Percentiles rank a stretch among this genome's conserved stretches.
These are phyloP conservation scores for Posidonia oceanica DNA, from an alignment of 116 monocot species.

Conservation along the genomic window DNA sequence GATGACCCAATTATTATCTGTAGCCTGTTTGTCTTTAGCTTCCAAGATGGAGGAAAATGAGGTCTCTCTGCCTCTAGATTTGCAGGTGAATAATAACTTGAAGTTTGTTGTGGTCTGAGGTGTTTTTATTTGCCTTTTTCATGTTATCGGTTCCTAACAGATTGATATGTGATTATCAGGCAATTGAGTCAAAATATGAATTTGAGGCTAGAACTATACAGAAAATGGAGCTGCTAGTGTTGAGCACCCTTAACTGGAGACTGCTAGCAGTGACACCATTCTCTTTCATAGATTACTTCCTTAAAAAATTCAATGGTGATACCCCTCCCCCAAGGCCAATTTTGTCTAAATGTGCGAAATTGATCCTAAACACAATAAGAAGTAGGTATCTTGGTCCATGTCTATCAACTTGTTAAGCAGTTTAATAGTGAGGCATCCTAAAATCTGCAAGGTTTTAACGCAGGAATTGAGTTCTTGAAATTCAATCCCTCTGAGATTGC, in stretches of 20 bases:
- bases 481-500: conserved; percentile 73
- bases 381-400: conserved; percentile 32
- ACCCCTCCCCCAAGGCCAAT: conserved; percentile 10
- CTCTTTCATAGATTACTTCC: conserved; percentile 75
- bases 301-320: conserved; percentile 41
- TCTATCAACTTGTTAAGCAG: conserved; percentile 24
- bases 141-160: not conserved
- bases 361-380: conserved; percentile 47
- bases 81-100: conserved; percentile 34
- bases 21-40: conserved; percentile 70
- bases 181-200: conserved; percentile 38
- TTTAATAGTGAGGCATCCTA: not conserved
- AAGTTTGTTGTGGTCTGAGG: not conserved
- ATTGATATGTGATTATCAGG: conserved; percentile 43
- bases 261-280: conserved; percentile 86
- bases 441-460: conserved; percentile 3
- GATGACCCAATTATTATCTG: conserved; percentile 66
- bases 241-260: conserved; percentile 80
- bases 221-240: conserved; percentile 91
- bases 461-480: conserved; percentile 53
- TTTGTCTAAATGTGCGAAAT: conserved; percentile 37
- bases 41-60: conserved; percentile 70
- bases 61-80: conserved; percentile 50
- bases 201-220: conserved; percentile 83
- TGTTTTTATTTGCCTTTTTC: not conserved